Evolutionary conservation across 331 rosid genomes (phyloP), one percentile per base, ranked within the genome.

Genomic region (Pyracantha coccinea): DNA sequence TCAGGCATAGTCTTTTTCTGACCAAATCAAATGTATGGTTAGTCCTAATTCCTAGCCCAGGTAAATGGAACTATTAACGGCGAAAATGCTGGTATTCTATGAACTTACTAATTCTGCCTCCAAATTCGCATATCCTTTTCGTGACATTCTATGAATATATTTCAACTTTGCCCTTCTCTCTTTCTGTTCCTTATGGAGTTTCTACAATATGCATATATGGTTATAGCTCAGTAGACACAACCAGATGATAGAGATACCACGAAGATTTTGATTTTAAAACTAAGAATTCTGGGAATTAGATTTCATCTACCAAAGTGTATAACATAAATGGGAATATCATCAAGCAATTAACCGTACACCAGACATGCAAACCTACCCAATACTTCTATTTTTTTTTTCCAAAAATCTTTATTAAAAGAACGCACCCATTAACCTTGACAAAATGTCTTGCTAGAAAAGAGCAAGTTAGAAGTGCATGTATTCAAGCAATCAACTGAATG

Each of bases 151-250:
- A 31, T 54, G 63, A 54, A 59, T 23, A n/a, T 71, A 19, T 41
- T 71, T 62, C 45, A 71, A n/a, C 63, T 53, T 53, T 6, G 29
- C 47, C 47, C 75, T 71, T 54, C 50, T 71, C 50, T 54, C 52
- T 71, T 71, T n/a, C 75, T 71, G 75, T 38, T 71, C 75, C 45
- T 28, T 31, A 38, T 71, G 75, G 52, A 29, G 63, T 71, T 53
- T 71, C 74, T 70, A 52, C 47, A 29, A 19, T n/a, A 29, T 25
- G 63, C 28, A 53, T 33, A n/a, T 5, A 70, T 41, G 4, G 31
- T 31, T 29, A 69, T n/a, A 69, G 24, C 24, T 68, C 25, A 15
- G 23, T 23, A 14, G 33, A 68, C 4, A 54, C 58, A 44, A 66
- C 16, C 31, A 41, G 20, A 13, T 41, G 7, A 67, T 25, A 58